Evolutionary conservation across 805 yeast genomes (phyloP), one percentile per base, ranked within the genome.

Genomic region (Candida saitoana): DNA sequence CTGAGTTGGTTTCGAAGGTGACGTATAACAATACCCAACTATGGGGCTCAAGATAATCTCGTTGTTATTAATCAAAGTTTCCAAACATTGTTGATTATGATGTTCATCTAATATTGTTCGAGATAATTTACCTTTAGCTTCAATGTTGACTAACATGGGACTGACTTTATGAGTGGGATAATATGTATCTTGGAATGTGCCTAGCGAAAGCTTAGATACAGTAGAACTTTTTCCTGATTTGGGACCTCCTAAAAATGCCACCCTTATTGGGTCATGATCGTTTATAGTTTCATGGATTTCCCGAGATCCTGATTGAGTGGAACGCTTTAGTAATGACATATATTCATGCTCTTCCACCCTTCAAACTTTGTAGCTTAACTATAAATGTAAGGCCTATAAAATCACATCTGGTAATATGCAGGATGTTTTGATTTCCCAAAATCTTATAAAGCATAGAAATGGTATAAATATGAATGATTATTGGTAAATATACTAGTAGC

Each of bases 81-180:
- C 45, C 3, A 59, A 43, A 1, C 57, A 39, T 16, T 45, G 20
- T 8, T 33, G 40, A 6, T 49, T 33, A n/a, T 49, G 47, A 8
- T 41, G 34, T 12, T 57, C 60, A 38, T 62, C 65, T n/a, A 65
- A 46, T 3, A 62, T 42, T 3, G 44, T 30, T 11, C 59, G 44
- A 3, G 59, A 38, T 31, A 46, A 41, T 3, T 24, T 37, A 3
- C 50, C 39, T 3, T 43, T 52, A 0, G 90, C 80, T 4, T 54
- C 57, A 52, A 69, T 84, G 15, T 77, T 78, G 45, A 81, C 71
- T 31, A 84, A 56, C 43, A 79, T 67, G 18, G 87, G 78, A 3
- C 76, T 76, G 43, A 80, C 79, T 42, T 71, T 75, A 34, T 75
- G 67, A 3, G 91, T 85, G 4, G 93, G 95, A 51, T 85, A 85